Percentiles rank a stretch among this genome's conserved stretches.
These are phyloP conservation scores for Ajuga reptans DNA, from an alignment of 305 asterid genomes.

Conservation along the genomic window DNA sequence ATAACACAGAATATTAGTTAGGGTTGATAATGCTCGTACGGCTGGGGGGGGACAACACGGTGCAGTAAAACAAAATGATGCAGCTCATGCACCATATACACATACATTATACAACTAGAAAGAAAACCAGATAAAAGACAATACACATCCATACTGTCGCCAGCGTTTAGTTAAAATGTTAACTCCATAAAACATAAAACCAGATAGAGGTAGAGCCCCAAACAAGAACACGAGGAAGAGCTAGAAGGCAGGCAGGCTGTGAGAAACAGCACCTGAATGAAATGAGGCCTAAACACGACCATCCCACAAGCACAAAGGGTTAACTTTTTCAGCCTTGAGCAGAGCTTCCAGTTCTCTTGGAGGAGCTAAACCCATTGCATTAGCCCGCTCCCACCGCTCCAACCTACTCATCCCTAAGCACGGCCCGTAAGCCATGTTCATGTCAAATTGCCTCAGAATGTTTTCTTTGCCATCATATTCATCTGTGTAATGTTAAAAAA, in stretches of 20 bases:
- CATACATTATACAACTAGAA: not conserved
- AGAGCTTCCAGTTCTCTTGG: constrained; percentile 45
- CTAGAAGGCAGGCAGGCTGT: no score
- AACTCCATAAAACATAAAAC: no score
- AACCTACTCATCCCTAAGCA: constrained; percentile 74
- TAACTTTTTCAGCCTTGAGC: constrained; percentile 36
- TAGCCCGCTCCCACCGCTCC: constrained; percentile 81
- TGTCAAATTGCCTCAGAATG: constrained; percentile 66
- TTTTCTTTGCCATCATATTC: constrained; percentile 50
- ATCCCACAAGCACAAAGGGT: constrained; percentile 61
- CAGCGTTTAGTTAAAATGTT: no score
- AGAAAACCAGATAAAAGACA: not conserved
- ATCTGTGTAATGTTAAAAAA: constrained; percentile 30
- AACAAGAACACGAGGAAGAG: no score
- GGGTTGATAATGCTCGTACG: no score
- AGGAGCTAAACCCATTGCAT: constrained; percentile 55
- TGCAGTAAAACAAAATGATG: not conserved
- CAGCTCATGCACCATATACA: not conserved
- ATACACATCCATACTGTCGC: no score
- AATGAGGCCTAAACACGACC: constrained; percentile 46
- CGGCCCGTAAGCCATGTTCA: constrained; percentile 83
- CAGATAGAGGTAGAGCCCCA: no score
- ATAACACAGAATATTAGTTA: not conserved
- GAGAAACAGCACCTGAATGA: no score
- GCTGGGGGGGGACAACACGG: no score